phyloP scores from a whole-genome alignment of 257 asterid species.

The Linaria vulgaris region DNA sequence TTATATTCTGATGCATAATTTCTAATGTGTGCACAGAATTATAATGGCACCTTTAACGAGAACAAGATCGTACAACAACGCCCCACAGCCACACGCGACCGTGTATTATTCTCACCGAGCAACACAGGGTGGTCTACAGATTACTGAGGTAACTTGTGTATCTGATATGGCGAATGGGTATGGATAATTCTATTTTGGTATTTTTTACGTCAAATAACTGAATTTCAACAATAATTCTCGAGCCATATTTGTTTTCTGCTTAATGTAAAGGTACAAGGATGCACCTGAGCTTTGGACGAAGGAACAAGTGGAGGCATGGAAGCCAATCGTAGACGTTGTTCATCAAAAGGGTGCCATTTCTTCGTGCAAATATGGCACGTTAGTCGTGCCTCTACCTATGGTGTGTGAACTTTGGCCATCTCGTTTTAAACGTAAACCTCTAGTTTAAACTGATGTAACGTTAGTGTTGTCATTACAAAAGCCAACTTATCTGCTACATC shows the following conservation, averaged over 20 bases:
- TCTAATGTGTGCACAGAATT: slow-evolving; percentile 21
- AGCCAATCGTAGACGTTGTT: slow-evolving; percentile 34
- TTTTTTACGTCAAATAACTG: no score
- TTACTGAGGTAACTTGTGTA: slow-evolving; percentile 43
- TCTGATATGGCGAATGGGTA: slow-evolving; percentile 36
- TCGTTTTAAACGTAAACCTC: no score
- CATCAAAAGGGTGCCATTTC: slow-evolving; percentile 33
- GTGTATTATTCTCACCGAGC: slow-evolving; percentile 39
- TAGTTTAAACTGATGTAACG: no score
- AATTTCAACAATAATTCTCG: no score
- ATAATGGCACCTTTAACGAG: slow-evolving; percentile 44
- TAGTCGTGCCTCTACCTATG: slow-evolving; percentile 24
- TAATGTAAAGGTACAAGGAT: slow-evolving; percentile 26
- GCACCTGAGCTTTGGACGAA: slow-evolving; percentile 33
- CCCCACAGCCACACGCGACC: slow-evolving; percentile 36
- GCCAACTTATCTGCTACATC: no score
- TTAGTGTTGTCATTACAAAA: no score
- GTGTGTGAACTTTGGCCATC: not conserved
- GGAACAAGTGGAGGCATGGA: slow-evolving; percentile 40
- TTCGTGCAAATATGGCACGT: slow-evolving; percentile 36
- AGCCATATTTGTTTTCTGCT: no score
- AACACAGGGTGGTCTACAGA: slow-evolving; percentile 37
- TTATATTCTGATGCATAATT: no score
- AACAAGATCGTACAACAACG: slow-evolving; percentile 29
- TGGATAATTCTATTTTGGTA: no score